Evolutionary conservation across 352 stramenopile species (phyloP).

Genomic region (Phytophthora sp.): DNA sequence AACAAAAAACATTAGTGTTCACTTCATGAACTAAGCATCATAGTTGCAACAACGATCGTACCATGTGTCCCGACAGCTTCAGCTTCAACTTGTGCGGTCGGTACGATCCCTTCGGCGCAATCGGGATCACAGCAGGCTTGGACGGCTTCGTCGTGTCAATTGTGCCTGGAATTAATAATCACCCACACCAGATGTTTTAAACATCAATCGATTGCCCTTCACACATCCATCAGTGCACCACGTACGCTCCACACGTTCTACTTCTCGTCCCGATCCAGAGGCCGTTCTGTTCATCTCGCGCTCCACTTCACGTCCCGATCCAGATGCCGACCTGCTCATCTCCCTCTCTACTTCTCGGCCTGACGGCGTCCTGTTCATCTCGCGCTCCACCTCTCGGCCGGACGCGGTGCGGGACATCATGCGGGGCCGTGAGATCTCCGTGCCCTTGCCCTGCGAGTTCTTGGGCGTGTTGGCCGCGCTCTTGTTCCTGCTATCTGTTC

Average conservation of each 20-base stretch:
- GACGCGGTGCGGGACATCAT: slow-evolving; percentile 71
- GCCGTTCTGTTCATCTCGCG: slow-evolving; percentile 32
- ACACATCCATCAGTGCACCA: not conserved
- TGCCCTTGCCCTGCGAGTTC: slow-evolving; percentile 57
- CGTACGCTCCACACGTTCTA: slow-evolving; percentile 42
- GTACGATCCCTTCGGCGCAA: slow-evolving; percentile 70
- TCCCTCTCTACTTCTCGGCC: slow-evolving; percentile 58
- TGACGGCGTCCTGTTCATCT: slow-evolving; percentile 29
- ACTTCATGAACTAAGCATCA: too few species aligned
- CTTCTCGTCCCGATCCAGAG: slow-evolving; percentile 39
- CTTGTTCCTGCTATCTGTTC: slow-evolving; percentile 63
- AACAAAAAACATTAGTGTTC: not conserved
- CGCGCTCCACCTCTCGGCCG: slow-evolving; percentile 43
- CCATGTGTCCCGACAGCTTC: slow-evolving; percentile 86
- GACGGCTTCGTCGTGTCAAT: slow-evolving; percentile 42
- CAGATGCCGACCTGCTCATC: slow-evolving; percentile 49
- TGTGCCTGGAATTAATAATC: slow-evolving; percentile 20
- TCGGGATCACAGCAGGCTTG: slow-evolving; percentile 53
- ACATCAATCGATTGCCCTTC: not conserved
- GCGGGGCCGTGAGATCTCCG: slow-evolving; percentile 75
- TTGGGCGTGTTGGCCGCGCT: slow-evolving; percentile 40
- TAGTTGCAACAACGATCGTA: too few species aligned
- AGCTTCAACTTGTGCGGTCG: slow-evolving; percentile 85
- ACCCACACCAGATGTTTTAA: too few species aligned
- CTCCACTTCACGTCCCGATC: slow-evolving; percentile 45